Conservation (phyloP, 2,329 filamentous ascomycete species). For the Arthrobotrys sphaeroides region DNA sequence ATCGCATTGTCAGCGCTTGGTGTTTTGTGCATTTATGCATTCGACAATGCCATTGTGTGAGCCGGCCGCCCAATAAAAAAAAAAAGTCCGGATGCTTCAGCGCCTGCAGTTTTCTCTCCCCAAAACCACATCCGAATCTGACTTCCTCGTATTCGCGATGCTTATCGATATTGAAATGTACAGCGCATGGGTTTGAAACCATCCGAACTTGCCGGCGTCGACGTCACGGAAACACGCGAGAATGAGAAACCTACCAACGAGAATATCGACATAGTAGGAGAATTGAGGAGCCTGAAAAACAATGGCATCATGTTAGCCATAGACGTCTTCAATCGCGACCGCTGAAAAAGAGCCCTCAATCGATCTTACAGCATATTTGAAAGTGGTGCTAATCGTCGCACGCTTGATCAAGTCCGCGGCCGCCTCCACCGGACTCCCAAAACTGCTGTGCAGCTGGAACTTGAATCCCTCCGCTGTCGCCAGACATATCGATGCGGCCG, state of each 20-base stretch:
- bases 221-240: constrained; percentile 23
- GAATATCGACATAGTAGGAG: constrained; percentile 50
- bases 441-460: constrained; percentile 31
- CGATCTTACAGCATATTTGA: constrained; percentile 51
- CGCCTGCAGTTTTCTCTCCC: neutral
- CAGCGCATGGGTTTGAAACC: neutral
- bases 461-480: constrained; percentile 49
- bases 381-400: constrained; percentile 42
- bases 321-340: neutral
- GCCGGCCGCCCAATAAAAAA: no score
- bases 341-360: neutral
- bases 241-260: constrained; percentile 36
- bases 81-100: neutral
- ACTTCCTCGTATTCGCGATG: neutral
- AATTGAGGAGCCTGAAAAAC: constrained; percentile 47
- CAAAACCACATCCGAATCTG: neutral
- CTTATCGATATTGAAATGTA: constrained; percentile 14
- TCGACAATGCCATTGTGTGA: neutral
- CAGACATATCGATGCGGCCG: constrained; percentile 43
- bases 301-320: constrained; percentile 5
- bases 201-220: constrained; percentile 4
- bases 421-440: constrained; percentile 20
- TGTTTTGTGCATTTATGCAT: neutral
- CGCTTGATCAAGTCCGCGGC: constrained; percentile 24
- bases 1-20: constrained; percentile 10